These are phyloP conservation scores for Neonectria magnoliae DNA, from an alignment of 2,329 filamentous ascomycete genomes.

Conservation along the genomic window DNA sequence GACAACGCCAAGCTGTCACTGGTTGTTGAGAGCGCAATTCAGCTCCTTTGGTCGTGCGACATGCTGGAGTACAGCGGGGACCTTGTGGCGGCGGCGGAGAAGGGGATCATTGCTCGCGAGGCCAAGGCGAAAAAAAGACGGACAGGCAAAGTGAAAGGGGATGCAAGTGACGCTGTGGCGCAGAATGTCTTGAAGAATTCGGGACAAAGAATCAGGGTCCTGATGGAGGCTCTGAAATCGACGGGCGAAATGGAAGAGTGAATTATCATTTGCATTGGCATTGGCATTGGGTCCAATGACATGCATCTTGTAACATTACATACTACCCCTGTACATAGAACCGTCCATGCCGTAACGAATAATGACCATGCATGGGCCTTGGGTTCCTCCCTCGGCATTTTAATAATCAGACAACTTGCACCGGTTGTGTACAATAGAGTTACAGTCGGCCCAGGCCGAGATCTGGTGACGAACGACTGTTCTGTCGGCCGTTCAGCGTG, in stretches of 20 bases:
- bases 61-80: constrained; percentile 47
- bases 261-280: not conserved
- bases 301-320: constrained; percentile 29
- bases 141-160: constrained; percentile 45
- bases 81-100: constrained; percentile 54
- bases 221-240: constrained; percentile 50
- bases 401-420: not conserved
- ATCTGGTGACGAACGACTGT: not conserved
- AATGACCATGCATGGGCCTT: constrained; percentile 16
- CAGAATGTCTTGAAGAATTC: constrained; percentile 57
- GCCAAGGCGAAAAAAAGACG: constrained; percentile 57
- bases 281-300: constrained; percentile 11
- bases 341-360: constrained; percentile 27
- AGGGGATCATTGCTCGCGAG: constrained; percentile 60
- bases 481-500: not conserved
- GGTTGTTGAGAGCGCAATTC: constrained; percentile 71
- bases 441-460: constrained; percentile 6
- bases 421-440: constrained; percentile 27
- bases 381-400: not conserved
- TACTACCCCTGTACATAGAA: constrained; percentile 38
- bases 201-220: constrained; percentile 52
- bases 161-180: constrained; percentile 54
- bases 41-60: constrained; percentile 57
- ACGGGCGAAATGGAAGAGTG: constrained; percentile 31
- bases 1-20: constrained; percentile 81